Percentiles rank a stretch among this genome's conserved stretches.
phyloP scores from a whole-genome alignment of 2,329 filamentous ascomycete genomes.

The Microdochium bolleyi region DNA sequence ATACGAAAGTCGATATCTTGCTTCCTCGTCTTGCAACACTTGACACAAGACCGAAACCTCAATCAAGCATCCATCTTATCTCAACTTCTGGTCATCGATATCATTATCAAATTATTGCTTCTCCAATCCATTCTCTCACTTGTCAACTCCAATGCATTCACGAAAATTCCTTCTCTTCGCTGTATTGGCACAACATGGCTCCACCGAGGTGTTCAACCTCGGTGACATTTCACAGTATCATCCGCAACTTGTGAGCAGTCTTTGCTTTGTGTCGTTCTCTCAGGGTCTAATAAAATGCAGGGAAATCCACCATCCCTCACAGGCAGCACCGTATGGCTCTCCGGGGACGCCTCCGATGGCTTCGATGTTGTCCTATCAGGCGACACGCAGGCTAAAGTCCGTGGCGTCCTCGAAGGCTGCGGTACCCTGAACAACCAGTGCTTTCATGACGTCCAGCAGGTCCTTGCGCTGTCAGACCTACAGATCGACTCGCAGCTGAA shows the following conservation, averaged over 20 bases:
- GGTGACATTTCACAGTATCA: neutral
- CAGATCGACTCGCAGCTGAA: neutral
- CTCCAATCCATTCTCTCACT: too few species aligned
- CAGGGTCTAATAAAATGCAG: neutral
- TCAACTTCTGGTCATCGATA: too few species aligned
- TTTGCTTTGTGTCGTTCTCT: neutral
- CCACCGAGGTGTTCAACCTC: neutral
- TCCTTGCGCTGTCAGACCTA: neutral
- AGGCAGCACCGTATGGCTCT: neutral
- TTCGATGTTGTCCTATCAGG: neutral
- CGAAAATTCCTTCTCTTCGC: neutral
- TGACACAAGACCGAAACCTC: too few species aligned
- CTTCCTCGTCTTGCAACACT: too few species aligned
- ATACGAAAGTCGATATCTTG: too few species aligned
- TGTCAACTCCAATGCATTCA: neutral
- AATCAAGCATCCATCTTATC: too few species aligned
- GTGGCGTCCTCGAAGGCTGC: neutral
- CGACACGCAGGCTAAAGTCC: neutral
- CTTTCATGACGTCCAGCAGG: neutral
- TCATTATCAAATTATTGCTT: too few species aligned
- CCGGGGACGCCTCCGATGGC: neutral
- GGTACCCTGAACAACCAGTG: neutral
- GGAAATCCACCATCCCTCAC: neutral
- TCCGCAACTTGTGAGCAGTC: neutral
- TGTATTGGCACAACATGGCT: neutral